Base-by-base conservation (phyloP, 345 rosid genomes). In the Barbarea vulgaris region DNA sequence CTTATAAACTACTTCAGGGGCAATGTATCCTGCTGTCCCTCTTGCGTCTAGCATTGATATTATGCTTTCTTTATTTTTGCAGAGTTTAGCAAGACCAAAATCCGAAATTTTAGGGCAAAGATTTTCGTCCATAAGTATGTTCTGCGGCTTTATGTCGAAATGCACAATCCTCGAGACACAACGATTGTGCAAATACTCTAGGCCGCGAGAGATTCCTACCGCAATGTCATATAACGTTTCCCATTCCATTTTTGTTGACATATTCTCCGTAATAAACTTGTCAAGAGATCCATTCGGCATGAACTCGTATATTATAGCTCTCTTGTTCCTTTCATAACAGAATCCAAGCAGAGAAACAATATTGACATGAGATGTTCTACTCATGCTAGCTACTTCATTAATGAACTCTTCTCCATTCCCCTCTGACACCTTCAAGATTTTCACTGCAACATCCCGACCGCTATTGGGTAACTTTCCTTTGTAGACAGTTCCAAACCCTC, bases 81-180 rank as follows among this genome's bases (percentile, higher is more conserved):
- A 82, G 10, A 76, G 66, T 39, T 79, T 81, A 4, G 87, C 83
- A 21, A 86, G 89, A 10, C 89, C 87, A 0, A 86, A 86, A 59
- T 86, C 89, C 0, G 82, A 77, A 11, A 84, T 83, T 2, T 86
- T 84, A 0, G 84, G 87, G 15, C 18, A 24, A 12, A 82, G 67
- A 5, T 76, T 17, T 8, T 70, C 25, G 9, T 86, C 81, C 9
- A 82, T 70, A 2, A 86, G 72, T 54, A 86, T 80, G 25, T 84
- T 86, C 2, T 86, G 87, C n/a, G 84, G 85, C 21, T 86, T 84
- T 30, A 82, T 84, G 59, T 84, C 85, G 14, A 84, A 81, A 30
- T 86, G 87, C 42, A 84, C 48, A 33, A 84, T 86, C 66, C 86
- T 81, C 0, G 79, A 58, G 34, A 70, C 83, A 59, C 90, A 86